phyloP scores from a whole-genome alignment of 805 yeast genomes.

The Cyberlindnera saturnus region DNA sequence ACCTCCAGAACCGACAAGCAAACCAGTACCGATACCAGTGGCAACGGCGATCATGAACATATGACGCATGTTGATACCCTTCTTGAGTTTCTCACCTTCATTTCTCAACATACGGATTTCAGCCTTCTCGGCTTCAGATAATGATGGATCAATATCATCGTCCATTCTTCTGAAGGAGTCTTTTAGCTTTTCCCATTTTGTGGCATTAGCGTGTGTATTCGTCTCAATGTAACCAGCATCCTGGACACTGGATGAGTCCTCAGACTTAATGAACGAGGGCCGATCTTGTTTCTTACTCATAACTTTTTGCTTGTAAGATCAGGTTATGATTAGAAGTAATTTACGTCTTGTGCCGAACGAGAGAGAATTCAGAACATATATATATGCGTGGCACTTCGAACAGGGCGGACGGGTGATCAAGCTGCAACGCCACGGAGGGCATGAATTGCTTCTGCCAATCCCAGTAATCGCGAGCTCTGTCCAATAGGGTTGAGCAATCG shows the following conservation, averaged over 20 bases:
- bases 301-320: background rate
- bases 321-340: too few relatives aligned
- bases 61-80: slow-evolving; percentile 43
- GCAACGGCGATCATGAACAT: slow-evolving; percentile 71
- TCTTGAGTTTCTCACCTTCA: slow-evolving; percentile 30
- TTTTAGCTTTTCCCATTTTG: slow-evolving; percentile 24
- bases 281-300: slow-evolving; percentile 10
- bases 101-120: slow-evolving; percentile 16
- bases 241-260: slow-evolving; percentile 15
- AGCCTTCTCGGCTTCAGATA: slow-evolving; percentile 35
- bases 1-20: slow-evolving; percentile 62
- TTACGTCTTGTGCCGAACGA: too few relatives aligned
- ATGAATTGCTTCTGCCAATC: too few relatives aligned
- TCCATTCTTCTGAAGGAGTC: slow-evolving; percentile 29
- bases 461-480: too few relatives aligned
- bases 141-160: slow-evolving; percentile 32
- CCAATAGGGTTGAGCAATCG: too few relatives aligned
- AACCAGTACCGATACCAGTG: slow-evolving; percentile 72
- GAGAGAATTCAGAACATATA: too few relatives aligned
- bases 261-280: slow-evolving; percentile 12
- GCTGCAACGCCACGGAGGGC: too few relatives aligned
- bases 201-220: slow-evolving; percentile 1
- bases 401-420: too few relatives aligned
- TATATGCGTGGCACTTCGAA: too few relatives aligned
- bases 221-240: slow-evolving; percentile 19